Evolutionary conservation across 805 yeast genomes (phyloP), one percentile per base, ranked within the genome.

Genomic region (Candida pseudofarinosa): DNA sequence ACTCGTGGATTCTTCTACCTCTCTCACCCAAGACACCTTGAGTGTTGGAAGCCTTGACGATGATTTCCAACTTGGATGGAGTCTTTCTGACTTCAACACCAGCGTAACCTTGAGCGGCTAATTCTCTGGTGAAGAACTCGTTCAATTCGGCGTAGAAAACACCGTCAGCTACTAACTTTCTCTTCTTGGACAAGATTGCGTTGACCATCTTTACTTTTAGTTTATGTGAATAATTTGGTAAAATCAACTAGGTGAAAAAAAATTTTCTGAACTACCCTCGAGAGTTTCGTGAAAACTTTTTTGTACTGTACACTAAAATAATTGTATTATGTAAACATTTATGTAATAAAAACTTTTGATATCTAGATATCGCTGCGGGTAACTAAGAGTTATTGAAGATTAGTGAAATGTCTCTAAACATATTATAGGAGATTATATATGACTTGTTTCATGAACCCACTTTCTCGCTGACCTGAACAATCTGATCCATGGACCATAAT

Each of bases 111-210:
- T 93, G 97, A 81, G 93, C 99, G 65, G 99, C 96, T 70, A 93
- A 86, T 79, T 93, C 99, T 82, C 99, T 91, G 83, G 97, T 88
- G 89, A 93, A 93, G 93, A 93, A 93, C 81, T 93, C 99, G 84
- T 93, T 93, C 71, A 93, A 80, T 81, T 93, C 99, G 76, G 99
- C 99, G 95, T 85, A 93, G 84, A 93, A 88, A 68, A 93, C 99
- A 88, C 99, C 99, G 83, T 93, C 99, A 77, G 97, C 97, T 73
- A 93, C 98, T 71, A 90, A 86, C 90, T 90, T 90, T 88, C 97
- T 90, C 81, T 88, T 91, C 81, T 88, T 88, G 69, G 98, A 91
- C 59, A 70, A 66, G 74, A 90, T 85, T 53, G 65, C 70, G 60
- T 54, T 59, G 54, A 56, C 63, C 65, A 60, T 59, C 53, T 42